These are phyloP conservation scores for Apiotrichum siamense DNA, from an alignment of 1,284 basidiomycete species.

Conservation along the genomic window DNA sequence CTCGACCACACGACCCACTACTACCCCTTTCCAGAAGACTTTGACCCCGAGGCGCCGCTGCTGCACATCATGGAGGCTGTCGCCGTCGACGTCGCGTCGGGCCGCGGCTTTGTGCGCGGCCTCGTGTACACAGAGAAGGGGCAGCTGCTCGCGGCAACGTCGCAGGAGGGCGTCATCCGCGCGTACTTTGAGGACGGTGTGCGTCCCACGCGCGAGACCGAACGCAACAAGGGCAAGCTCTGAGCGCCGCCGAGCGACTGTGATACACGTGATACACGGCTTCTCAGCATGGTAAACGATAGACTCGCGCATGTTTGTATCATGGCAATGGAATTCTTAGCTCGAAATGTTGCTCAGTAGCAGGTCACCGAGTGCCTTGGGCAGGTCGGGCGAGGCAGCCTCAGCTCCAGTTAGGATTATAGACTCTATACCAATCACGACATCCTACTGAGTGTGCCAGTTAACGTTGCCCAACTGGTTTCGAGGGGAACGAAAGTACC, in stretches of 20 bases:
- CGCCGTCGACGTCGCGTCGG: conserved; percentile 55
- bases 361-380: too few relatives aligned
- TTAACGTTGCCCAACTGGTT: too few relatives aligned
- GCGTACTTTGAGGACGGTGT: conserved; percentile 24
- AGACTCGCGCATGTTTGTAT: not conserved
- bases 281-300: too few relatives aligned
- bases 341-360: too few relatives aligned
- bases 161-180: conserved; percentile 68
- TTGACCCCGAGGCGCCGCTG: conserved; percentile 72
- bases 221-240: conserved; percentile 29
- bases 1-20: conserved; percentile 81
- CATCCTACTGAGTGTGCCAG: too few relatives aligned
- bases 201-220: conserved; percentile 14
- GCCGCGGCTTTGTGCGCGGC: conserved; percentile 68
- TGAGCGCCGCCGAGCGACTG: too few relatives aligned
- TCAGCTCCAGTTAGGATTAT: too few relatives aligned
- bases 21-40: conserved; percentile 64
- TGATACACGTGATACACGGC: too few relatives aligned
- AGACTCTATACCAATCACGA: too few relatives aligned
- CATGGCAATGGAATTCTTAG: too few relatives aligned
- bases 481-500: too few relatives aligned
- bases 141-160: conserved; percentile 65
- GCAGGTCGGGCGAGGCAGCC: too few relatives aligned
- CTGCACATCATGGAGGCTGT: conserved; percentile 72
- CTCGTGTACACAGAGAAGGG: conserved; percentile 69